These are phyloP conservation scores for Calonectria hongkongensis DNA, from an alignment of 2,329 filamentous ascomycete genomes.

Conservation along the genomic window DNA sequence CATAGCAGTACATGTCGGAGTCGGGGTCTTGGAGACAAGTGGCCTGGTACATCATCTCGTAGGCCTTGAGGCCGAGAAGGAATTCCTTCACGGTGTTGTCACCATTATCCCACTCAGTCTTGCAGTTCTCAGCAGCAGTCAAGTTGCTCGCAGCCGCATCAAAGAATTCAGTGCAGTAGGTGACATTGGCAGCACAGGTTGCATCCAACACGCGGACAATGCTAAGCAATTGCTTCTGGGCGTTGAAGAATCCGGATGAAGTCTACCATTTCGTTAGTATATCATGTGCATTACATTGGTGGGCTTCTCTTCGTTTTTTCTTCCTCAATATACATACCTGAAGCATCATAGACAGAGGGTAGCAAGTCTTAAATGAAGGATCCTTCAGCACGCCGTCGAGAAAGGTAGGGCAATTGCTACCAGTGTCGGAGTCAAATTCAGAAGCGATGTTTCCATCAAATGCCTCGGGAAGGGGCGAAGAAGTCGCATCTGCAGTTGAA, in stretches of 20 bases:
- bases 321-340: constrained; percentile 72
- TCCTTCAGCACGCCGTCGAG: constrained; percentile 81
- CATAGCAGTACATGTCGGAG: constrained; percentile 85
- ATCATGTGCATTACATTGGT: background rate
- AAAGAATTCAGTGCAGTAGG: constrained; percentile 80
- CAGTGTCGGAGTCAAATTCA: constrained; percentile 74
- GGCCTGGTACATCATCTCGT: constrained; percentile 85
- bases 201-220: constrained; percentile 87
- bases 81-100: constrained; percentile 85
- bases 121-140: constrained; percentile 78
- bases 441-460: constrained; percentile 80
- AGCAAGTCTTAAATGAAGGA: constrained; percentile 81
- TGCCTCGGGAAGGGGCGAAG: constrained; percentile 73
- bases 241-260: constrained; percentile 89
- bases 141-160: constrained; percentile 79
- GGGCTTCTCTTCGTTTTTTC: background rate
- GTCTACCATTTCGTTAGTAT: constrained; percentile 71
- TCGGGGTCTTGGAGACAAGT: constrained; percentile 83
- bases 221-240: constrained; percentile 80
- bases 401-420: constrained; percentile 77
- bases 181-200: constrained; percentile 81
- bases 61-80: constrained; percentile 84
- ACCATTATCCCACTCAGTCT: constrained; percentile 78
- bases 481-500: constrained; percentile 47
- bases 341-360: constrained; percentile 89